These are phyloP conservation scores for Talaromyces liani DNA, from an alignment of 495 filamentous ascomycete species.

Conservation along the genomic window DNA sequence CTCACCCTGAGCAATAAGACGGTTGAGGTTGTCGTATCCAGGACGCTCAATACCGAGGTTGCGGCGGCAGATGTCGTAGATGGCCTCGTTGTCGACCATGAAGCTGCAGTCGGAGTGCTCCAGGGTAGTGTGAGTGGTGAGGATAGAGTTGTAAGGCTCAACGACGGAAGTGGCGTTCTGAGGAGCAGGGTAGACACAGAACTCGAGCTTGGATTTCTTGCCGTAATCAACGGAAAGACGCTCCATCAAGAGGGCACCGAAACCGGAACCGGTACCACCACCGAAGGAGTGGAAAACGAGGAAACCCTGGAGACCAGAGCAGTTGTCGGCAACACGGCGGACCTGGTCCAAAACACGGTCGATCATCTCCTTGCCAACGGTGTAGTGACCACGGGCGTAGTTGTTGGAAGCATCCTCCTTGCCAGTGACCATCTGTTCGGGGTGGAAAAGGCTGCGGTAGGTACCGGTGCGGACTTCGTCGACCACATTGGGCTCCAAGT, in stretches of 20 bases:
- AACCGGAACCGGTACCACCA: constrained; percentile 96
- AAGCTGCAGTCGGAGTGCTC: constrained; percentile 99
- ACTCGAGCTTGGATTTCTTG: constrained; percentile 99
- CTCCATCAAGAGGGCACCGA: constrained; percentile 96
- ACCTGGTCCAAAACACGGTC: constrained; percentile 96
- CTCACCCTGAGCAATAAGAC: constrained; percentile 89
- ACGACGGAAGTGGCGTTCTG: constrained; percentile 95
- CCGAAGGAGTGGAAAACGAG: constrained; percentile 99
- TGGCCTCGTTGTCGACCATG: constrained; percentile 99
- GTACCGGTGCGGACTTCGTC: constrained; percentile 97
- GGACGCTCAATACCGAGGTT: constrained; percentile 96
- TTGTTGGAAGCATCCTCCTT: constrained; percentile 99
- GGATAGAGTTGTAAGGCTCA: constrained; percentile 98
- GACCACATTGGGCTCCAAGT: constrained; percentile 99
- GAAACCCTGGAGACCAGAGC: constrained; percentile 96
- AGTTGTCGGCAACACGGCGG: constrained; percentile 92
- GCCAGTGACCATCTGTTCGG: constrained; percentile 97
- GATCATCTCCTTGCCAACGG: constrained; percentile 96
- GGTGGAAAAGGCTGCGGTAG: constrained; percentile 95
- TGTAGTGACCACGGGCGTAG: constrained; percentile 98
- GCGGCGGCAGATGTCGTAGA: constrained; percentile 98
- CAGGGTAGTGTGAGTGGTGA: constrained; percentile 96
- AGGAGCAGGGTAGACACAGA: constrained; percentile 96
- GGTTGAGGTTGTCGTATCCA: constrained; percentile 97
- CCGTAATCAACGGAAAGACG: constrained; percentile 95